Evolutionary conservation across 495 filamentous ascomycete genomes (phyloP).

Genomic region (Xanthoparmelia taractica): DNA sequence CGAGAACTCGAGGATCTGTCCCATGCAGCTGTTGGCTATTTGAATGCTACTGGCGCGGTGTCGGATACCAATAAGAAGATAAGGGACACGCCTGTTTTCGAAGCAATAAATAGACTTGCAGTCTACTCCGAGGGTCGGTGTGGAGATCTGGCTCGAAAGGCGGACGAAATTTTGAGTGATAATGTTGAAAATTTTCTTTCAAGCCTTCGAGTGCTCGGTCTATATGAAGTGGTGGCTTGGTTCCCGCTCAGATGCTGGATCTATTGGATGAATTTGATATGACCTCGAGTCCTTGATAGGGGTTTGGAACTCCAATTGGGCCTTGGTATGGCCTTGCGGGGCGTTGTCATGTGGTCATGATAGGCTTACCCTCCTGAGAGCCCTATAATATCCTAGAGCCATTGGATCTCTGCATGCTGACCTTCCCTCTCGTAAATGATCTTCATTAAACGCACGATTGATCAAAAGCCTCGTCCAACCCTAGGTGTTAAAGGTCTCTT

Average conservation of each 20-base stretch:
- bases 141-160: neutral
- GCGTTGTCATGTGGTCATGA: no score
- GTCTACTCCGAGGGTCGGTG: neutral
- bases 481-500: conserved; percentile 33
- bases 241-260: neutral
- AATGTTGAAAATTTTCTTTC: neutral
- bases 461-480: conserved; percentile 30
- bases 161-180: neutral
- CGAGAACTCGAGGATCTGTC: neutral
- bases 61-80: neutral
- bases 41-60: neutral
- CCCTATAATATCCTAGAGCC: neutral
- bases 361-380: no score
- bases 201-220: neutral
- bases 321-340: neutral
- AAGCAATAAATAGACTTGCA: neutral
- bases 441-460: neutral
- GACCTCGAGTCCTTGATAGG: neutral
- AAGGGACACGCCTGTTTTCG: neutral
- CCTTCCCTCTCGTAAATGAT: neutral
- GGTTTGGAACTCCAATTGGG: neutral
- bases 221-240: neutral
- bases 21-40: neutral
- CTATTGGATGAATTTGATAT: neutral
- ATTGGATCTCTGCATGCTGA: neutral